Evolutionary conservation across 495 filamentous ascomycete species (phyloP).

Genomic region (Xylaria flabelliformis): DNA sequence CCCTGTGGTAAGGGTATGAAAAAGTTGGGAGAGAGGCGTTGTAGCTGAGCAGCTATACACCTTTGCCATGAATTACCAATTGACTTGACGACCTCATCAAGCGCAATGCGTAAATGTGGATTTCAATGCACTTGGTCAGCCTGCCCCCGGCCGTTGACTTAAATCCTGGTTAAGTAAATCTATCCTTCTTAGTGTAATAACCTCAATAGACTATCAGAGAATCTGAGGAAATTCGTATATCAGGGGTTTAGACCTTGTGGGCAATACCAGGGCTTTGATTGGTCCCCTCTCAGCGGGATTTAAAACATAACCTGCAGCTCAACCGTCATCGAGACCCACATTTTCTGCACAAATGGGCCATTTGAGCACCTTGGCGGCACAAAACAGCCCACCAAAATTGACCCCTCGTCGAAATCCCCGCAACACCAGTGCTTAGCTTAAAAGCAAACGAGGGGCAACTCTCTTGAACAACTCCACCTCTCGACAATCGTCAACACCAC

Average conservation of each 20-base stretch:
- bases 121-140: not conserved
- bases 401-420: conserved; percentile 25
- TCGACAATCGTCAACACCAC: conserved; percentile 22
- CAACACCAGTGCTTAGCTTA: conserved; percentile 19
- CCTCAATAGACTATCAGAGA: not conserved
- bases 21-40: not conserved
- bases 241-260: conserved; percentile 5
- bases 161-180: not conserved
- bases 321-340: conserved; percentile 11
- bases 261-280: conserved; percentile 10
- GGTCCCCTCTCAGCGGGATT: conserved; percentile 23
- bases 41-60: not conserved
- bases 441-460: conserved; percentile 29
- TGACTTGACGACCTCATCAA: not conserved
- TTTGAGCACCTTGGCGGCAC: not conserved
- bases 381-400: conserved; percentile 12
- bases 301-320: not conserved
- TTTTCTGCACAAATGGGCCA: not conserved
- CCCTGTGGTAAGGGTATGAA: not conserved
- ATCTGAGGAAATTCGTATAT: not conserved
- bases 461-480: conserved; percentile 15
- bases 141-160: not conserved
- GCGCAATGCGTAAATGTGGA: not conserved
- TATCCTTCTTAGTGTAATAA: not conserved
- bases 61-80: not conserved